Base-by-base conservation (phyloP, 306 rosid species). In the Prunus mongolica region DNA sequence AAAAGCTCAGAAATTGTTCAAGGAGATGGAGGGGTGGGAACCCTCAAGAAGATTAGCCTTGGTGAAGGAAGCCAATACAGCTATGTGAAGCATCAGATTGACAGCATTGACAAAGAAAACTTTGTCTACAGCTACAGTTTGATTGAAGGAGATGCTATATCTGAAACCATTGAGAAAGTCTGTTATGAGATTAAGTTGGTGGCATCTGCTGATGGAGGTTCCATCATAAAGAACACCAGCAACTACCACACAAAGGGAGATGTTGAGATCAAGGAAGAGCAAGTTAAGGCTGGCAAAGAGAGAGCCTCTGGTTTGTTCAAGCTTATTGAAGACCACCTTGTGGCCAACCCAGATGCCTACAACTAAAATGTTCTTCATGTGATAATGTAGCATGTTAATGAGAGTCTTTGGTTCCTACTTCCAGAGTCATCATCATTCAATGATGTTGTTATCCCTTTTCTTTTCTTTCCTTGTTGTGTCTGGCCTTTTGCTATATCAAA, bases 11-110 rank as follows among this genome's bases (percentile, higher is more conserved):
- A 76, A 54, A 19, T 74, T 66, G 56, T 78, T 4, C 57, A 86
- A 80, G 93, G 90, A 55, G 71, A 65, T 79, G 93, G 93, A 46
- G 88, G 67, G 2, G 78, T 82, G n/a, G 90, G 89, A 73, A 76
- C 93, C 66, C 60, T 84, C 73, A 89, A 83, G 84, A 89, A 79
- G 72, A 69, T 85, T n/a, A 79, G 49, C 79, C 64, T 44, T 20
- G 44, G 44, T 84, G 71, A 66, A 85, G 87, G 80, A 16, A 45
- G 47, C 12, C 12, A 12, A 3, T 30, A 24, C 51, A 41, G 51
- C 6, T 74, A 60, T 22, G 51, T 80, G 63, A 73, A 76, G 83
- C 84, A 82, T 64, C 64, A 20, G 6, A 24, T 84, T 22, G 87
- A 89, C 74, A 84, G 49, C 50, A 15, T 85, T 13, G 91, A 89